These are phyloP conservation scores for Saccharomycopsis olivae DNA, from an alignment of 805 yeast genomes.

Conservation along the genomic window DNA sequence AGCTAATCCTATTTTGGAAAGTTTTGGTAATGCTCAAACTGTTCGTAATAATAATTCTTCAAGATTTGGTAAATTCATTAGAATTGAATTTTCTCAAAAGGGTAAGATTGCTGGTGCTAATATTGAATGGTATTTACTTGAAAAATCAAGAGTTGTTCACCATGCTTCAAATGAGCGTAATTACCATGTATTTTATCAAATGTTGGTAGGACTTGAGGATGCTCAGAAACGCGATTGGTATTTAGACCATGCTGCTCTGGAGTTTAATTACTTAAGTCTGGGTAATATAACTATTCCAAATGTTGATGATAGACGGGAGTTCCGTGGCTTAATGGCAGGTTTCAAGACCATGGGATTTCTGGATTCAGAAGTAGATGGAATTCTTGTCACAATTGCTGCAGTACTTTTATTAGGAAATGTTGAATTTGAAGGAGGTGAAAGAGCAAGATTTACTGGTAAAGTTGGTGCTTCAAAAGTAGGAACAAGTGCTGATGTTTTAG, in stretches of 20 bases:
- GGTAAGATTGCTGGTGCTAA: constrained; percentile 79
- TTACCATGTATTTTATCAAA: constrained; percentile 88
- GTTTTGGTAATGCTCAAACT: constrained; percentile 96
- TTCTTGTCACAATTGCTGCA: constrained; percentile 60
- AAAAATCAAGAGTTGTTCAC: constrained; percentile 81
- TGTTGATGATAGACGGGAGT: constrained; percentile 68
- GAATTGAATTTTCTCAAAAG: constrained; percentile 57
- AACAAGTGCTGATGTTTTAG: constrained; percentile 43
- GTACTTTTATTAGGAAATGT: constrained; percentile 83
- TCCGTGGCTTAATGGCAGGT: constrained; percentile 50
- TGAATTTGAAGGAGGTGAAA: constrained; percentile 62
- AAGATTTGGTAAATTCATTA: constrained; percentile 91
- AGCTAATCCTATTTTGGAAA: constrained; percentile 91
- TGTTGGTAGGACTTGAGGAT: constrained; percentile 52
- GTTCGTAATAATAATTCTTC: constrained; percentile 90
- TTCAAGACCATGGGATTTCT: constrained; percentile 66
- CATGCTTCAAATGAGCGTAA: constrained; percentile 76
- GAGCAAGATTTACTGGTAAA: constrained; percentile 54
- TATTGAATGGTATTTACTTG: constrained; percentile 88
- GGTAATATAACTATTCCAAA: constrained; percentile 52
- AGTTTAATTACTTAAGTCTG: constrained; percentile 47
- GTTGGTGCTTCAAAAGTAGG: too few relatives aligned
- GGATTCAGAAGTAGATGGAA: constrained; percentile 39
- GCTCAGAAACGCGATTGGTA: constrained; percentile 41
- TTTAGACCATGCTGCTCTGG: constrained; percentile 28